Conservation (phyloP, 2,329 filamentous ascomycete genomes). For the Microcyclospora pomicola region DNA sequence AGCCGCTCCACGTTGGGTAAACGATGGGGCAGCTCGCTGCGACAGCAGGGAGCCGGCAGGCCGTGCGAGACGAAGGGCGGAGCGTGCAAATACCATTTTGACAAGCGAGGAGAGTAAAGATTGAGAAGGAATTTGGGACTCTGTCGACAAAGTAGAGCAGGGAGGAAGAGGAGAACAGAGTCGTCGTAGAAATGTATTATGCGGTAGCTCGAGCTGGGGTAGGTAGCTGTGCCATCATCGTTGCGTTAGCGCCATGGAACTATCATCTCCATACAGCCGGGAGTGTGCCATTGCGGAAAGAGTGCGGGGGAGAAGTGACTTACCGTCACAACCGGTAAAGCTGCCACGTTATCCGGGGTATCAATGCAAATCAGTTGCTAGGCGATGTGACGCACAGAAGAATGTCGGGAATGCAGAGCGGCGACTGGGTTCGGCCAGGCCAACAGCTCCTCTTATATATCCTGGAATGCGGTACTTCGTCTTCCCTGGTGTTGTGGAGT, state of each 20-base stretch:
- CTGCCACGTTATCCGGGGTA: too few relatives aligned
- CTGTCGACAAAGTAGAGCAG: background rate
- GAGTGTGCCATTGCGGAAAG: too few relatives aligned
- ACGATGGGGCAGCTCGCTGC: slow-evolving; percentile 25
- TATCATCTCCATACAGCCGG: slow-evolving; percentile 1
- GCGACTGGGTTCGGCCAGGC: too few relatives aligned
- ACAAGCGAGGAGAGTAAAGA: slow-evolving; percentile 5
- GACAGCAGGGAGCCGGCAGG: slow-evolving; percentile 38
- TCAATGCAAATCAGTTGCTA: too few relatives aligned
- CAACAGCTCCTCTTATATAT: too few relatives aligned
- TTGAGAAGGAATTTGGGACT: background rate
- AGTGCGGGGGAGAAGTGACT: too few relatives aligned
- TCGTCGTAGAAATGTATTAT: background rate
- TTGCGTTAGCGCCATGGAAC: slow-evolving; percentile 2
- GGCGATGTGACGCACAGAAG: too few relatives aligned
- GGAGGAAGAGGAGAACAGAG: background rate
- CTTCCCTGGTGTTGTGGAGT: too few relatives aligned
- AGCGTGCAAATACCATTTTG: slow-evolving; percentile 49
- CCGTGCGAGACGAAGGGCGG: slow-evolving; percentile 43
- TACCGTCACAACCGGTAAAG: too few relatives aligned
- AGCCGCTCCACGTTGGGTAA: slow-evolving; percentile 27
- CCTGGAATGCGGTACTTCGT: too few relatives aligned
- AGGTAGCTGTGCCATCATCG: slow-evolving; percentile 3
- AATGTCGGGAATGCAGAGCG: too few relatives aligned
- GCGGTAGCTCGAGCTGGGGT: slow-evolving; percentile 2